Evolutionary conservation across 2,329 filamentous ascomycete species (phyloP).

Genomic region (Colletotrichum tropicale): DNA sequence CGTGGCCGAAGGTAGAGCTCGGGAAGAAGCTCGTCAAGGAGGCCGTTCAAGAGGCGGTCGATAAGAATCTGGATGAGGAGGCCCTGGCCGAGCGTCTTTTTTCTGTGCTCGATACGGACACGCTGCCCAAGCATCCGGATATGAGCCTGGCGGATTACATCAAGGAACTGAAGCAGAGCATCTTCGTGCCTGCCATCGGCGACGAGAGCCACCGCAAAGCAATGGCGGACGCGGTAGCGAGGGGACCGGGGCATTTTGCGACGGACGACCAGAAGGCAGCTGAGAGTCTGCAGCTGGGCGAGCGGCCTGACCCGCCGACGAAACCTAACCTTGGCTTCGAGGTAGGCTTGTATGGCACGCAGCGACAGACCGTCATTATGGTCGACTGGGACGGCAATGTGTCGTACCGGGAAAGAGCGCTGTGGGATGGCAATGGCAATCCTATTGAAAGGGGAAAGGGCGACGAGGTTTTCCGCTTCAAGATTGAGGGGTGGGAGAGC

Average conservation of each 20-base stretch:
- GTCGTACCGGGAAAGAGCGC: constrained; percentile 61
- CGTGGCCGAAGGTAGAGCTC: constrained; percentile 66
- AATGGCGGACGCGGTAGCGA: constrained; percentile 46
- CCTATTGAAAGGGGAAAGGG: constrained; percentile 56
- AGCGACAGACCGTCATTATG: constrained; percentile 66
- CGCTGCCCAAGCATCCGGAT: constrained; percentile 47
- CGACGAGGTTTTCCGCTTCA: constrained; percentile 60
- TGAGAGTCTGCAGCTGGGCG: constrained; percentile 32
- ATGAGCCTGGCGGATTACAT: constrained; percentile 60
- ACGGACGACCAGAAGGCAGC: constrained; percentile 40
- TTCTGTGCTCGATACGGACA: constrained; percentile 60
- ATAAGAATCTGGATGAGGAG: constrained; percentile 44
- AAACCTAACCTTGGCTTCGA: constrained; percentile 47
- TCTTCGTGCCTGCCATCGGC: constrained; percentile 66
- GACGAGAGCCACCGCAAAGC: constrained; percentile 47
- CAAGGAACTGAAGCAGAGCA: constrained; percentile 58
- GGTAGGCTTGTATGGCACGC: constrained; percentile 68
- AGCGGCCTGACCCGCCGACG: constrained; percentile 31
- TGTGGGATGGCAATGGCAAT: constrained; percentile 65
- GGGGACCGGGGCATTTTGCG: constrained; percentile 41
- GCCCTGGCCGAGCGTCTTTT: constrained; percentile 58
- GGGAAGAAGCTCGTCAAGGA: constrained; percentile 53
- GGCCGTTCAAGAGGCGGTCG: constrained; percentile 44
- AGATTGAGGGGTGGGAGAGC: constrained; percentile 57
- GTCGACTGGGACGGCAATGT: constrained; percentile 69